Evolutionary conservation across 2,329 filamentous ascomycete species (phyloP).

Genomic region (Ambrosiella xylebori): DNA sequence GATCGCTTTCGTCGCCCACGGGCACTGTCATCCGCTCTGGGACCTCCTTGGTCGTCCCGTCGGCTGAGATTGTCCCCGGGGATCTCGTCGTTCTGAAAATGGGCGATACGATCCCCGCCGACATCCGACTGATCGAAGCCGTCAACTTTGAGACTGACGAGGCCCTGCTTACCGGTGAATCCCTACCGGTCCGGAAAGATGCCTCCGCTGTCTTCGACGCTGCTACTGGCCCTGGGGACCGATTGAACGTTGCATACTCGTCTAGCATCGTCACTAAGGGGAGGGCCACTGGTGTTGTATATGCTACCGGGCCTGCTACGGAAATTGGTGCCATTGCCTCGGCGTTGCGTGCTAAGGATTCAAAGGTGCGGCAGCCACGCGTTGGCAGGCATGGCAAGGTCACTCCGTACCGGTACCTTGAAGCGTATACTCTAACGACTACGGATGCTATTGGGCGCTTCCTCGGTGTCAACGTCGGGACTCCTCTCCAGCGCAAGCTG

Average conservation of each 20-base stretch:
- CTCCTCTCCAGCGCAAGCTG: constrained; percentile 51
- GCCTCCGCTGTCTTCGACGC: constrained; percentile 24
- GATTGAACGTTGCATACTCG: constrained; percentile 39
- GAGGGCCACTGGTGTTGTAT: constrained; percentile 39
- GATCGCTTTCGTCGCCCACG: constrained; percentile 21
- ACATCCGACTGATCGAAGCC: constrained; percentile 35
- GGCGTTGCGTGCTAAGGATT: constrained; percentile 33
- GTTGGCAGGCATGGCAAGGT: constrained; percentile 34
- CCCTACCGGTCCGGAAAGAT: constrained; percentile 35
- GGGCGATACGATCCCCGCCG: constrained; percentile 39
- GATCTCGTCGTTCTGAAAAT: constrained; percentile 33
- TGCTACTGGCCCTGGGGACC: constrained; percentile 28
- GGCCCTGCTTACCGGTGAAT: constrained; percentile 42
- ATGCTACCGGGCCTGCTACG: constrained; percentile 41
- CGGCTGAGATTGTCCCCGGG: constrained; percentile 33
- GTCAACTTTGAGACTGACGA: constrained; percentile 50
- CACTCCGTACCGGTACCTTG: constrained; percentile 33
- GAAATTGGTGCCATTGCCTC: constrained; percentile 41
- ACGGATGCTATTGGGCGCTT: constrained; percentile 44
- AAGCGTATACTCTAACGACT: constrained; percentile 31
- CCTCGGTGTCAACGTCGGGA: constrained; percentile 50
- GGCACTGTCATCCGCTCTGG: constrained; percentile 24
- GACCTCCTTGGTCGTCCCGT: constrained; percentile 19
- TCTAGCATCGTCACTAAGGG: constrained; percentile 40
- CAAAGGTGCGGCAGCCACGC: constrained; percentile 32